Conservation (phyloP, 805 yeast genomes). For the Torulaspora maleeae region DNA sequence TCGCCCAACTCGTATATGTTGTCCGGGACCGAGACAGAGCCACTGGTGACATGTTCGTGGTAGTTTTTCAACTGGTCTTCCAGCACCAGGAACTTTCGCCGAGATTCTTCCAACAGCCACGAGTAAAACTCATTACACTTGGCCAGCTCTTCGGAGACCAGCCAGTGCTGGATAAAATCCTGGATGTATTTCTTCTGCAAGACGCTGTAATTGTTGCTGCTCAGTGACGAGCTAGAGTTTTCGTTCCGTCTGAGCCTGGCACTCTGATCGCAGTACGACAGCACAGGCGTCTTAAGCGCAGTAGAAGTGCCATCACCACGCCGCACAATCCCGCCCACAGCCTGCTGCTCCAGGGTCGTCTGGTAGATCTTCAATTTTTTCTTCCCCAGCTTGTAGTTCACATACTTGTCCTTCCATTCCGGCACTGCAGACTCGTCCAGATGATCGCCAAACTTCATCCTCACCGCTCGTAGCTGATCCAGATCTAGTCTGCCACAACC, state of each 20-base stretch:
- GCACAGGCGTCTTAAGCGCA: neutral
- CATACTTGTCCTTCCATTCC: slow-evolving; percentile 80
- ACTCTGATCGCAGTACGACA: slow-evolving; percentile 1
- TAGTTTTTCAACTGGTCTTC: slow-evolving; percentile 25
- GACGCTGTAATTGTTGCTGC: slow-evolving; percentile 10
- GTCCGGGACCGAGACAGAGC: neutral
- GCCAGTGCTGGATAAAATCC: slow-evolving; percentile 34
- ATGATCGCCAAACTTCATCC: slow-evolving; percentile 65
- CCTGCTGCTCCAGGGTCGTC: slow-evolving; percentile 7
- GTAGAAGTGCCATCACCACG: slow-evolving; percentile 3
- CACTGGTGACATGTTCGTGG: slow-evolving; percentile 11
- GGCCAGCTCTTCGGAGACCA: slow-evolving; percentile 26
- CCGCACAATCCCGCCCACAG: neutral
- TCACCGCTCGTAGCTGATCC: neutral
- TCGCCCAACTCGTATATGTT: neutral
- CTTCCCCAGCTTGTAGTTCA: slow-evolving; percentile 57
- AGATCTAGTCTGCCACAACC: neutral
- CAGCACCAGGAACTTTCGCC: slow-evolving; percentile 22
- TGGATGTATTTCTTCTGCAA: slow-evolving; percentile 18
- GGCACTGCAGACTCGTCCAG: slow-evolving; percentile 65
- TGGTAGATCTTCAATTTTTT: slow-evolving; percentile 33
- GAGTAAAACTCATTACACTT: slow-evolving; percentile 35
- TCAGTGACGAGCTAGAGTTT: neutral
- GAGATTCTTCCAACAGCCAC: slow-evolving; percentile 30
- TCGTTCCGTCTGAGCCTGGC: slow-evolving; percentile 6